phyloP scores from a whole-genome alignment of 2,329 filamentous ascomycete genomes.

The Curvularia sp. region DNA sequence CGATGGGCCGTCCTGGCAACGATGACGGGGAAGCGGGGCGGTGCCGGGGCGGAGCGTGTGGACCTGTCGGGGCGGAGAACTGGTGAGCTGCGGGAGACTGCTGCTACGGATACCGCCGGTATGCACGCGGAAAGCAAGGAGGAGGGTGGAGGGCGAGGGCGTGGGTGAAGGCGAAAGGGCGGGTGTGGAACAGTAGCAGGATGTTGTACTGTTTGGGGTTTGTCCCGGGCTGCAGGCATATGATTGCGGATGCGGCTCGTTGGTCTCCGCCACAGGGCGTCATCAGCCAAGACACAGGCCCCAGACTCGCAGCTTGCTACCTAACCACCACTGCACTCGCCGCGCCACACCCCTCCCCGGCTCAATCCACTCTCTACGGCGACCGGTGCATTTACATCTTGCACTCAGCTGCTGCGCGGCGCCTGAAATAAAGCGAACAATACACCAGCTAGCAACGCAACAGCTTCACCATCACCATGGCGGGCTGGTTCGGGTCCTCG shows the following conservation, averaged over 20 bases:
- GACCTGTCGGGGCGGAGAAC: background rate
- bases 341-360: slow-evolving; percentile 3
- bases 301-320: slow-evolving; percentile 19
- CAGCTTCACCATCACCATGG: slow-evolving; percentile 64
- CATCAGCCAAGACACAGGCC: slow-evolving; percentile 18
- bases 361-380: background rate
- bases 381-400: background rate
- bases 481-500: slow-evolving; percentile 89
- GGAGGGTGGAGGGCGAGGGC: background rate
- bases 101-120: background rate
- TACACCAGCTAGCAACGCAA: background rate
- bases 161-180: background rate
- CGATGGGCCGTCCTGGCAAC: slow-evolving; percentile 12
- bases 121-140: background rate
- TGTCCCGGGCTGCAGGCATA: slow-evolving; percentile 12
- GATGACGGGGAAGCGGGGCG: slow-evolving; percentile 17
- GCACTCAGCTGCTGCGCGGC: too few species aligned
- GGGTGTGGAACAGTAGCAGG: background rate
- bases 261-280: slow-evolving; percentile 15
- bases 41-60: slow-evolving; percentile 10
- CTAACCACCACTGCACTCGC: slow-evolving; percentile 11
- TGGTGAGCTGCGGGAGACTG: slow-evolving; percentile 2
- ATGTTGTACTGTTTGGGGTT: slow-evolving; percentile 2
- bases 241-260: slow-evolving; percentile 17
- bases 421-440: background rate